phyloP scores from a whole-genome alignment of 2,329 filamentous ascomycete species.

The Xylariaceae sp. region DNA sequence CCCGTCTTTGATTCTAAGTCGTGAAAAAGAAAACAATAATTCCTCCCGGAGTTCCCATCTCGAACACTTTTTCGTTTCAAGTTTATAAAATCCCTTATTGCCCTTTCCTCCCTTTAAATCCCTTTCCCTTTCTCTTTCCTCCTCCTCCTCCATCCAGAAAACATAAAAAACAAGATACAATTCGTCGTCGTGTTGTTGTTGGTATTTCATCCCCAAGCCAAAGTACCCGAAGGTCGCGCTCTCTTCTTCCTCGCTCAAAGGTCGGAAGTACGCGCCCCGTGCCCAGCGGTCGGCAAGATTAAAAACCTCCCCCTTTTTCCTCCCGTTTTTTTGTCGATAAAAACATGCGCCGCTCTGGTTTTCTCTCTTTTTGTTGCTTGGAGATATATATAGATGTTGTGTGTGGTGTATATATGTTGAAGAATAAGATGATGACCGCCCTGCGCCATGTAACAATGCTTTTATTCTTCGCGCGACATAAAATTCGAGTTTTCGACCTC shows the following conservation, averaged over 20 bases:
- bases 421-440: slow-evolving; percentile 7
- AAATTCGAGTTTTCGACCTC: neutral
- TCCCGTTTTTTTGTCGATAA: neutral
- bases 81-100: no score
- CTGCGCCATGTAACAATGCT: slow-evolving; percentile 32
- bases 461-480: neutral
- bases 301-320: slow-evolving; percentile 3
- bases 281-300: slow-evolving; percentile 22
- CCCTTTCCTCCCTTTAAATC: no score
- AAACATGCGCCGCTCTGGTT: slow-evolving; percentile 13
- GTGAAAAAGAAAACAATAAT: no score
- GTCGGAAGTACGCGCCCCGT: slow-evolving; percentile 15
- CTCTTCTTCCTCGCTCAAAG: slow-evolving; percentile 21
- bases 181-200: slow-evolving; percentile 13
- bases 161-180: neutral
- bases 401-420: slow-evolving; percentile 2
- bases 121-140: no score
- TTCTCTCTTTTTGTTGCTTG: neutral
- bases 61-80: no score
- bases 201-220: slow-evolving; percentile 35
- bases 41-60: no score
- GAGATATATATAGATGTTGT: slow-evolving; percentile 2
- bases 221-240: slow-evolving; percentile 24
- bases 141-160: no score
- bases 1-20: no score